These are phyloP conservation scores for Blepharisma undulans DNA, from an alignment of 169 alveolate species.

Conservation along the genomic window DNA sequence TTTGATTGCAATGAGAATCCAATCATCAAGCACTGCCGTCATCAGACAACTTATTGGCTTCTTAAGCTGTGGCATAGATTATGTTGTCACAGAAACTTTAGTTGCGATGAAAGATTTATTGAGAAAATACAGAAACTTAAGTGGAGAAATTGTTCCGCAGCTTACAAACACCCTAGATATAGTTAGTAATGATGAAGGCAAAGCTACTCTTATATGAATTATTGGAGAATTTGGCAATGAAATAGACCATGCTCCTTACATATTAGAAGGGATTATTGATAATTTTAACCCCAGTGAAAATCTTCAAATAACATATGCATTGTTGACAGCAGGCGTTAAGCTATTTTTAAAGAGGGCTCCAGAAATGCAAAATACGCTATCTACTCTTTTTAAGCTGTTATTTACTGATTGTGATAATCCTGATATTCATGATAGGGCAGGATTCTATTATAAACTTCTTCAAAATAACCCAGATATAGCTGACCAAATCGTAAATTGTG, in stretches of 20 bases:
- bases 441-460: constrained; percentile 80
- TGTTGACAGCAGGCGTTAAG: constrained; percentile 88
- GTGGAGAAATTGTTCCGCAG: constrained; percentile 69
- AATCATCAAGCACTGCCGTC: constrained; percentile 75
- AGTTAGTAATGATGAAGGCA: constrained; percentile 67
- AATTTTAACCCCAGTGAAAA: constrained; percentile 42
- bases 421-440: constrained; percentile 82
- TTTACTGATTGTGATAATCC: constrained; percentile 74
- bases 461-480: constrained; percentile 69
- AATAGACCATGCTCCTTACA: constrained; percentile 83
- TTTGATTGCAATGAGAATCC: constrained; percentile 87
- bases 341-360: constrained; percentile 93
- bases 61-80: constrained; percentile 65
- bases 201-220: constrained; percentile 76
- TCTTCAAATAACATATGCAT: constrained; percentile 71
- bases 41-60: constrained; percentile 74
- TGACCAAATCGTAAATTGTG: constrained; percentile 59
- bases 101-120: constrained; percentile 79
- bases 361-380: constrained; percentile 89
- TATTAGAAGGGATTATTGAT: constrained; percentile 73
- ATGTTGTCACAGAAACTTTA: constrained; percentile 82
- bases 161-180: constrained; percentile 45
- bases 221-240: constrained; percentile 78
- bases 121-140: constrained; percentile 82
- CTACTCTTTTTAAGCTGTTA: constrained; percentile 78